phyloP scores from a whole-genome alignment of 208 protist genomes.

The Zelonia costaricensis region DNA sequence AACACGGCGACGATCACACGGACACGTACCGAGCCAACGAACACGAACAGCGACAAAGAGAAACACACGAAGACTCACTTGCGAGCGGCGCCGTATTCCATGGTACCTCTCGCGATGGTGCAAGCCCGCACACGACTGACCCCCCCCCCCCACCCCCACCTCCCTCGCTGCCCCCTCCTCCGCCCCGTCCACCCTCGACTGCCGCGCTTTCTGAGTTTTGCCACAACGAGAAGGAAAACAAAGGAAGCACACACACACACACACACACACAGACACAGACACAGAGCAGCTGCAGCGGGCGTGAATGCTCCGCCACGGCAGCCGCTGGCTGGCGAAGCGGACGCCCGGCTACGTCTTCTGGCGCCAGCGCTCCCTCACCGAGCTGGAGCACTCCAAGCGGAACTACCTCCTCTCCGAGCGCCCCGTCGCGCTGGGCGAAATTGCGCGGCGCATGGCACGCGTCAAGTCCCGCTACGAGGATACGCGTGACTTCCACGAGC shows the following conservation, averaged over 20 bases:
- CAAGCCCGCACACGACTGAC: too few species aligned
- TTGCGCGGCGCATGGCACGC: conserved; percentile 82
- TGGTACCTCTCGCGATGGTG: too few species aligned
- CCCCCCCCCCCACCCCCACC: too few species aligned
- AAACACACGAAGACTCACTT: too few species aligned
- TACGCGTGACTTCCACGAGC: conserved; percentile 81
- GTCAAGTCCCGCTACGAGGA: conserved; percentile 78
- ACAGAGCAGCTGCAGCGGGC: background rate
- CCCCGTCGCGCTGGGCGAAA: conserved; percentile 75
- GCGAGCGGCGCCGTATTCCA: too few species aligned
- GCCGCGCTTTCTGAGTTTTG: too few species aligned
- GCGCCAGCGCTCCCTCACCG: conserved; percentile 76
- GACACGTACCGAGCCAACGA: too few species aligned
- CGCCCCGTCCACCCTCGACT: too few species aligned
- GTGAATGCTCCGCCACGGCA: conserved; percentile 36
- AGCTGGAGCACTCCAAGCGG: conserved; percentile 76
- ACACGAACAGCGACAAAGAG: too few species aligned
- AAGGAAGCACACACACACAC: background rate
- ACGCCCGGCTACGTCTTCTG: conserved; percentile 91
- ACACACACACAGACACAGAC: background rate
- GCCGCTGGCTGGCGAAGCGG: conserved; percentile 48
- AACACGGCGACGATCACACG: too few species aligned
- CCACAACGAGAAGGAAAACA: conserved; percentile 1
- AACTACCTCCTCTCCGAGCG: conserved; percentile 79
- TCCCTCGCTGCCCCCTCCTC: too few species aligned